These are phyloP conservation scores for Euphorbia peplus DNA, from an alignment of 345 rosid species.

Conservation along the genomic window DNA sequence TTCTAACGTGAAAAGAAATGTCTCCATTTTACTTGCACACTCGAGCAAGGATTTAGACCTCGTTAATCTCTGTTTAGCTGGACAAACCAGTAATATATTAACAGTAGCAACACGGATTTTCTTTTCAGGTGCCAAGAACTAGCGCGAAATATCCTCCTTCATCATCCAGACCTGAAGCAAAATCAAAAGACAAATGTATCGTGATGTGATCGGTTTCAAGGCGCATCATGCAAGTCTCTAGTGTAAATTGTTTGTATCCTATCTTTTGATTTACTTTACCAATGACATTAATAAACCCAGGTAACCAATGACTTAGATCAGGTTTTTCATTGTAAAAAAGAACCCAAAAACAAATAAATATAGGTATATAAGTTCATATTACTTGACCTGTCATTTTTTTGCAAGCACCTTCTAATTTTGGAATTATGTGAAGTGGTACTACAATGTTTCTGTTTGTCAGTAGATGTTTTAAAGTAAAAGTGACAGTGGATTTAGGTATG, in stretches of 20 bases:
- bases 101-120: neutral
- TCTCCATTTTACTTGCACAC: neutral
- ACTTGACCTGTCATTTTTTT: neutral
- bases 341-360: neutral
- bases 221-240: slow-evolving; percentile 10
- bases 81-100: neutral
- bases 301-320: slow-evolving; percentile 15
- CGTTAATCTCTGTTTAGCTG: neutral
- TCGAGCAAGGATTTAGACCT: neutral
- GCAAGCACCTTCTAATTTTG: neutral
- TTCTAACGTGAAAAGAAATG: neutral
- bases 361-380: slow-evolving; percentile 11
- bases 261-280: slow-evolving; percentile 11
- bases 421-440: neutral
- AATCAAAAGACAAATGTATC: slow-evolving; percentile 69
- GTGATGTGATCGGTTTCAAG: slow-evolving; percentile 48
- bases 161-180: slow-evolving; percentile 53
- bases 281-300: slow-evolving; percentile 19
- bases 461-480: neutral
- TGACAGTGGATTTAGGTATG: neutral
- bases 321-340: slow-evolving; percentile 21
- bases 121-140: slow-evolving; percentile 60
- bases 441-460: neutral
- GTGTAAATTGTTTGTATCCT: slow-evolving; percentile 40
- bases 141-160: slow-evolving; percentile 42